Evolutionary conservation across 768 basidiomycete genomes (phyloP).

Genomic region (Scleroderma citrinum): DNA sequence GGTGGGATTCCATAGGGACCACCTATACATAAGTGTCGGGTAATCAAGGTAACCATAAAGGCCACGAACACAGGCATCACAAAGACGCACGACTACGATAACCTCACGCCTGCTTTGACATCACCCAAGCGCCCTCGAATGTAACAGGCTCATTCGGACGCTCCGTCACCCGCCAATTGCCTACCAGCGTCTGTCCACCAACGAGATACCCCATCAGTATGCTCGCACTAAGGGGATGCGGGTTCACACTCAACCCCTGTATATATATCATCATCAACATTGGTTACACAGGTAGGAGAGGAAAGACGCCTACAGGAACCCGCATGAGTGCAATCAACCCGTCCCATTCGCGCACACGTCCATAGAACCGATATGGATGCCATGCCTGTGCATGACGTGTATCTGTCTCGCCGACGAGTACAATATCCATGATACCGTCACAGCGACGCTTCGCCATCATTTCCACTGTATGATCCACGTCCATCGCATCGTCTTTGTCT

Average conservation of each 20-base stretch:
- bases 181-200: constrained; percentile 59
- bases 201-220: constrained; percentile 71
- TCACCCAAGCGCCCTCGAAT: constrained; percentile 61
- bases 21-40: no score
- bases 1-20: no score
- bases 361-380: constrained; percentile 43
- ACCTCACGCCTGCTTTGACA: constrained; percentile 46
- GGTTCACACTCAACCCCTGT: no score
- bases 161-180: constrained; percentile 54
- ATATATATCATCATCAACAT: no score
- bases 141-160: constrained; percentile 33
- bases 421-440: constrained; percentile 52
- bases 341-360: constrained; percentile 54
- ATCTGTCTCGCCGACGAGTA: constrained; percentile 60
- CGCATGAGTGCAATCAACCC: constrained; percentile 51
- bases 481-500: constrained; percentile 17
- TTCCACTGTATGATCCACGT: constrained; percentile 17
- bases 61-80: no score
- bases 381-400: constrained; percentile 40
- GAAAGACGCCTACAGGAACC: constrained; percentile 23
- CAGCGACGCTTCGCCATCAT: constrained; percentile 33
- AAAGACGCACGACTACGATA: no score
- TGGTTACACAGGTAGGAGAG: constrained; percentile 1
- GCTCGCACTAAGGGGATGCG: constrained; percentile 24
- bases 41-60: no score